Conservation (phyloP, 2,329 filamentous ascomycete genomes). For the Hymenoscyphus repandus region DNA sequence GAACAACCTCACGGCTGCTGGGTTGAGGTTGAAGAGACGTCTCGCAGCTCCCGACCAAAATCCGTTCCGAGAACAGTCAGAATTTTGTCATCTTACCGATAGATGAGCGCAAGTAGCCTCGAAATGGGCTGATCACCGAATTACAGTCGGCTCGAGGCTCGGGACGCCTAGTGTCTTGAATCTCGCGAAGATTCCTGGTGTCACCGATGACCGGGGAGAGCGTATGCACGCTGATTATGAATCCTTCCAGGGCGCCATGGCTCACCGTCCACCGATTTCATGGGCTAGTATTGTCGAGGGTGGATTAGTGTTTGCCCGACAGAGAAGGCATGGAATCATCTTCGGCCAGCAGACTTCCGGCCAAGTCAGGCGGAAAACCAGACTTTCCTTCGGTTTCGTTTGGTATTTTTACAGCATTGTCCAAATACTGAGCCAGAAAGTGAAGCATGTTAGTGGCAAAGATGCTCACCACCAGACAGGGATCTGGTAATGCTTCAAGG, state of each 20-base stretch:
- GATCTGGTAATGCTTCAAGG: neutral
- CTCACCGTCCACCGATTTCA: neutral
- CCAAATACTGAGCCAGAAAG: neutral
- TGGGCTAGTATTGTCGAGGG: neutral
- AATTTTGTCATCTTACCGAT: neutral
- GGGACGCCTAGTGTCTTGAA: neutral
- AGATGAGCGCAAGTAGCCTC: neutral
- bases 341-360: neutral
- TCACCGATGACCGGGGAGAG: conserved; percentile 1
- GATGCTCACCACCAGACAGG: neutral
- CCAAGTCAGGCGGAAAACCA: neutral
- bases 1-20: neutral
- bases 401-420: neutral
- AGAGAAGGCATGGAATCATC: neutral
- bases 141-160: no score
- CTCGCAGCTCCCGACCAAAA: neutral
- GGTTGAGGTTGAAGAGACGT: neutral
- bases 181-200: neutral
- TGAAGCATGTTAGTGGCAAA: neutral
- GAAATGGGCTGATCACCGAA: neutral
- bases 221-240: conserved; percentile 16
- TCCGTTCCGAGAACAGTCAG: neutral
- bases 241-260: neutral
- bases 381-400: neutral
- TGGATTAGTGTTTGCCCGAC: neutral